These are phyloP conservation scores for Dillenia turbinata DNA, from an alignment of 164 flowering plant genomes.

Conservation along the genomic window DNA sequence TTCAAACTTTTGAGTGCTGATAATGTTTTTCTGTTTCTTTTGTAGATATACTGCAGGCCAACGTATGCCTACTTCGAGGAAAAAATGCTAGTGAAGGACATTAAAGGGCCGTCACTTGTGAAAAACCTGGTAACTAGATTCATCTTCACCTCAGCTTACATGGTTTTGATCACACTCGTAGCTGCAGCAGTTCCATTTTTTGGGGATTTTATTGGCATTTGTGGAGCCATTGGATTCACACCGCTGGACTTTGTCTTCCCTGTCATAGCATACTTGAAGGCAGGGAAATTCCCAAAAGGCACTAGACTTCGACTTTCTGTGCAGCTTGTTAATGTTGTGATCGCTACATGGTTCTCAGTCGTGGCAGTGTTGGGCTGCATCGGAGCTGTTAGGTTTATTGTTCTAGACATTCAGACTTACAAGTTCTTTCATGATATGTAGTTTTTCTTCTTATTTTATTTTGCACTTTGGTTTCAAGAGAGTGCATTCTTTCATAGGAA, in stretches of 20 bases:
- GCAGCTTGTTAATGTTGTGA: slow-evolving; percentile 28
- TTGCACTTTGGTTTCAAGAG: too few relatives aligned
- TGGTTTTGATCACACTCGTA: slow-evolving; percentile 30
- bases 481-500: too few relatives aligned
- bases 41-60: slow-evolving; percentile 65
- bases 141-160: slow-evolving; percentile 29
- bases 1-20: not conserved
- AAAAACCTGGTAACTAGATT: slow-evolving; percentile 20
- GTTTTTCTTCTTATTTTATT: not conserved
- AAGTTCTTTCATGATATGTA: slow-evolving; percentile 47
- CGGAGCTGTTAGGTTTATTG: slow-evolving; percentile 44
- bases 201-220: slow-evolving; percentile 59
- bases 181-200: slow-evolving; percentile 72
- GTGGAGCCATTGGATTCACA: slow-evolving; percentile 70
- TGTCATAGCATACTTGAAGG: slow-evolving; percentile 45
- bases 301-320: slow-evolving; percentile 10
- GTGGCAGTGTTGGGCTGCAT: slow-evolving; percentile 58
- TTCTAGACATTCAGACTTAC: slow-evolving; percentile 38
- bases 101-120: not conserved
- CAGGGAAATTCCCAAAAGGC: slow-evolving; percentile 38
- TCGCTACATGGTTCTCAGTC: slow-evolving; percentile 47
- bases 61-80: slow-evolving; percentile 47
- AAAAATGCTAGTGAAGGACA: slow-evolving; percentile 12
- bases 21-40: not conserved
- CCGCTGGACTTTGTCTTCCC: slow-evolving; percentile 66